A percentile compares a stretch with the other conserved stretches of the same genome.
Conservation (phyloP, 257 asterid species). For the Solanum microdontum region DNA sequence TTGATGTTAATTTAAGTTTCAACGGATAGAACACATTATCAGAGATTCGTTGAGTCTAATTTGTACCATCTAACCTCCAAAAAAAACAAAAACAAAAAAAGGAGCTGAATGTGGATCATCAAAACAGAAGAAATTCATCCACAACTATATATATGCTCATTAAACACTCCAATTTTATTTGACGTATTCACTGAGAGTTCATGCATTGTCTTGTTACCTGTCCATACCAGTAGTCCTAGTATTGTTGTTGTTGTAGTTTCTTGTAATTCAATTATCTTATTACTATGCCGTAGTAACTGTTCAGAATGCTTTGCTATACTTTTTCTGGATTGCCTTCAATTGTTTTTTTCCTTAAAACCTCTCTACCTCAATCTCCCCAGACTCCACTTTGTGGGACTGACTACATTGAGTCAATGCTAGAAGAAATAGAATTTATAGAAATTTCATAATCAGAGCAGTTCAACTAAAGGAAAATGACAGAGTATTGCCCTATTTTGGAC, state of each 20-base stretch:
- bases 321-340: not conserved
- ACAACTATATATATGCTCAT: not conserved
- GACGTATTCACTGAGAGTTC: not conserved
- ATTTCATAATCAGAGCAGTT: not conserved
- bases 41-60: not conserved
- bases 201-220: not conserved
- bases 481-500: not conserved
- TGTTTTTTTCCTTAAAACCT: not conserved
- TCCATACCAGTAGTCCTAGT: not conserved
- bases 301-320: not conserved
- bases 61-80: not conserved
- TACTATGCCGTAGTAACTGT: not conserved
- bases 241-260: not conserved
- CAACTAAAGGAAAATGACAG: not conserved
- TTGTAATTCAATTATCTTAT: not conserved
- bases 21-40: not conserved
- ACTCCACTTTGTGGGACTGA: not conserved
- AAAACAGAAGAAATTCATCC: not conserved
- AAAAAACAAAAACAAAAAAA: not conserved
- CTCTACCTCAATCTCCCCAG: not conserved
- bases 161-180: not conserved
- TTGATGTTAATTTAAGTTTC: not conserved
- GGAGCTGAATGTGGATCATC: not conserved
- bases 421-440: not conserved
- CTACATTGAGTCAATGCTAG: not conserved